phyloP scores from a whole-genome alignment of 2,329 filamentous ascomycete species.

The Arachnomyces sp. region DNA sequence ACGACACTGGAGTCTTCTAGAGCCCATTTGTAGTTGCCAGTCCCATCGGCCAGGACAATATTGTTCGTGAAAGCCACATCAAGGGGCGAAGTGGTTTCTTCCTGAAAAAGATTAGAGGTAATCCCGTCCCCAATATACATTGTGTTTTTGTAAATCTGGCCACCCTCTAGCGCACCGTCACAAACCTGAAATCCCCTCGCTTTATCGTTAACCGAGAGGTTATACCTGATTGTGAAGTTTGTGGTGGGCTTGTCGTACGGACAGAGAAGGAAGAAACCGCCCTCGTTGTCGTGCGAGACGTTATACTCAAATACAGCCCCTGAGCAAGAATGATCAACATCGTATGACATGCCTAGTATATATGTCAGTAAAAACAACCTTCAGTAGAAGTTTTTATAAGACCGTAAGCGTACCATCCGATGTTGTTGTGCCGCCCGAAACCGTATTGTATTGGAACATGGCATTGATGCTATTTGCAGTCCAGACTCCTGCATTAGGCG shows the following conservation, averaged over 20 bases:
- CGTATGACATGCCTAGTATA: slow-evolving; percentile 2
- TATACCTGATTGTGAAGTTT: slow-evolving; percentile 4
- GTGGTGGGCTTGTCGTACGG: slow-evolving; percentile 3
- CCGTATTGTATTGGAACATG: slow-evolving; percentile 2
- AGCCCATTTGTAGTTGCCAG: too few species aligned
- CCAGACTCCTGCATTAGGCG: slow-evolving; percentile 1
- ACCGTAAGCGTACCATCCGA: background rate
- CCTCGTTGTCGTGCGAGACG: slow-evolving; percentile 3
- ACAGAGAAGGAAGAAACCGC: slow-evolving; percentile 4
- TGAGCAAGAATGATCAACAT: slow-evolving; percentile 4
- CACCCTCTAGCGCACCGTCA: background rate
- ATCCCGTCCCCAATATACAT: slow-evolving; percentile 3
- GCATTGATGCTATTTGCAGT: slow-evolving; percentile 3
- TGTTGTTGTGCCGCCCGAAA: slow-evolving; percentile 2
- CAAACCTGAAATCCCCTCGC: slow-evolving; percentile 3
- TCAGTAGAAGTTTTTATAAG: too few species aligned
- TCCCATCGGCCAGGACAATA: too few species aligned
- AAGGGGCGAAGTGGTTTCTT: slow-evolving; percentile 1
- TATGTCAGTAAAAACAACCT: background rate
- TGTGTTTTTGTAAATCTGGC: slow-evolving; percentile 6
- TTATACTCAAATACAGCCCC: slow-evolving; percentile 5
- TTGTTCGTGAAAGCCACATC: background rate
- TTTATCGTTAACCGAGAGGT: slow-evolving; percentile 3
- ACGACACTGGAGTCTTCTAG: too few species aligned
- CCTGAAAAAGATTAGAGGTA: background rate